Evolutionary conservation across 805 yeast genomes (phyloP), one percentile per base, ranked within the genome.

Genomic region (Danielozyma ontarioensis): DNA sequence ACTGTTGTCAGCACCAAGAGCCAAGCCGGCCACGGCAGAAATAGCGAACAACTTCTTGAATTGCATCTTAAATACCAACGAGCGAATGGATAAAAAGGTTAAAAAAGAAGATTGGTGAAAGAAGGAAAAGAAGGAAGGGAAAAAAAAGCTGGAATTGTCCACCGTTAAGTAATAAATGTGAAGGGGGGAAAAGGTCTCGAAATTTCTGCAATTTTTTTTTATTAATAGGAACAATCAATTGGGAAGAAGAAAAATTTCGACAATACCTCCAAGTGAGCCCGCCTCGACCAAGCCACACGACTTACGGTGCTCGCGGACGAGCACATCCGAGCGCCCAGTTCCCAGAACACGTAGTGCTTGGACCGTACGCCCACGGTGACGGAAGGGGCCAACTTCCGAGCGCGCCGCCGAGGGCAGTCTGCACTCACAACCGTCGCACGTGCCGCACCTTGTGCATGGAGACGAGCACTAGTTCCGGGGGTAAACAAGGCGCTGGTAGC

Each of bases 11-110:
- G 61, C 67, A 40, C 68, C 70, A 27, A 37, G 31, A 32, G 52
- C 78, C 39, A 71, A 46, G 40, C 74, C 73, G 45, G 73, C 69
- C 31, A 74, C 42, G 49, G 79, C 71, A 46, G 72, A 66, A 44
- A 68, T 51, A 41, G 70, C 62, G 44, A 74, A 51, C 52, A 72
- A 50, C 41, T 73, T 61, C 62, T 69, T 76, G 64, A 74, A 62
- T 67, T 74, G 81, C 83, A 78, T 77, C 40, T 28, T 23, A 13
- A 32, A 40, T 42, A 42, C 43, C 44, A 36, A 30, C 28, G 48
- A 39, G 30, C 25, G 34, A 21, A 25, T 15, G 22, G 27, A 19
- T 21, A 27, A 15, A 28, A 23, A 17, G 37, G 25, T 29, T 30
- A 36, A 36, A 33, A 26, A 27, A 33, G 34, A 29, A 32, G 26